Conservation (phyloP, 805 yeast species). For the Wickerhamiella alocasiicola region DNA sequence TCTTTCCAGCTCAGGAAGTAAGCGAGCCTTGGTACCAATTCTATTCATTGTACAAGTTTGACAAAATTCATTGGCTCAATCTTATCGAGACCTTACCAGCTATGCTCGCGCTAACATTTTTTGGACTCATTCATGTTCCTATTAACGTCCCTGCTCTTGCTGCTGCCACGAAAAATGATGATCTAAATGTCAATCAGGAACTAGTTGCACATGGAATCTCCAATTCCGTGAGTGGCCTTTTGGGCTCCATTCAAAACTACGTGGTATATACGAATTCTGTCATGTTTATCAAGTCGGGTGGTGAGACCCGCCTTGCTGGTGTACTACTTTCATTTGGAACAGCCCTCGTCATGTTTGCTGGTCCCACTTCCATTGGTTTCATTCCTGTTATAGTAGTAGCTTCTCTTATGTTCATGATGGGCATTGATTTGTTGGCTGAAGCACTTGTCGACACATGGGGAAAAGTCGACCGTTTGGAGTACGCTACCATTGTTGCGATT, state of each 20-base stretch:
- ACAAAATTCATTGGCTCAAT: conserved; percentile 60
- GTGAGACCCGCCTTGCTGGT: conserved; percentile 80
- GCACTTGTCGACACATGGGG: conserved; percentile 78
- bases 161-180: conserved; percentile 67
- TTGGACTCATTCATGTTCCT: conserved; percentile 93
- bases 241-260: conserved; percentile 88
- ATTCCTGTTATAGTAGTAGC: conserved; percentile 97
- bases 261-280: conserved; percentile 90
- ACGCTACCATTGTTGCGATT: conserved; percentile 68
- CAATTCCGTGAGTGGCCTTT: conserved; percentile 67
- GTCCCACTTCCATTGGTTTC: conserved; percentile 85
- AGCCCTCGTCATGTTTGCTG: conserved; percentile 64
- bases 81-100: conserved; percentile 67
- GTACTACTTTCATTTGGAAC: conserved; percentile 79
- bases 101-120: conserved; percentile 90
- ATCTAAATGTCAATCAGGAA: conserved; percentile 81
- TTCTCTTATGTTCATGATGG: conserved; percentile 74
- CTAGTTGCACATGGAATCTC: conserved; percentile 91
- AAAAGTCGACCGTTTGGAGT: conserved; percentile 62
- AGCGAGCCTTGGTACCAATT: conserved; percentile 81
- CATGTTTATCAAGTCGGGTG: conserved; percentile 86
- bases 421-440: conserved; percentile 80
- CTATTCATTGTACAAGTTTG: conserved; percentile 59
- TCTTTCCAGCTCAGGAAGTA: conserved; percentile 53
- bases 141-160: conserved; percentile 97